Percentiles rank a stretch among this genome's conserved stretches.
These are phyloP conservation scores for Solanum paucissectum DNA, from an alignment of 257 asterid species.

Conservation along the genomic window DNA sequence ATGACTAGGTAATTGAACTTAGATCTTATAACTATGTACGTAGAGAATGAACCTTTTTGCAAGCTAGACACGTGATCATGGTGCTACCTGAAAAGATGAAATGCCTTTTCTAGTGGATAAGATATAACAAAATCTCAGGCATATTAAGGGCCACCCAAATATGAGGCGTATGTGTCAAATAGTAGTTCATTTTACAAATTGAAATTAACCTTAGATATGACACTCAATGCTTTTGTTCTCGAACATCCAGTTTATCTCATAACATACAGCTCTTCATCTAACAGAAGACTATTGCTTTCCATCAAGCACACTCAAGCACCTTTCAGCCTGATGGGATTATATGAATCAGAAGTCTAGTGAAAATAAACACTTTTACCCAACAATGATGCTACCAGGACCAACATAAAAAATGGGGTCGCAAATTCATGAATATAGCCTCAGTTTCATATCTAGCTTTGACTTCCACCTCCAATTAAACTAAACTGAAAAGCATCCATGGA, in stretches of 20 bases:
- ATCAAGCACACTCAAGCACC: not conserved
- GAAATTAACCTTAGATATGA: not conserved
- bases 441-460: not conserved
- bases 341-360: not conserved
- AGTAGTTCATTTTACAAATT: not conserved
- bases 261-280: not conserved
- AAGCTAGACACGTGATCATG: not conserved
- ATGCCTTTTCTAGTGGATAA: not conserved
- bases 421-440: not conserved
- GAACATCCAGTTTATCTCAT: not conserved
- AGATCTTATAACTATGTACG: not conserved
- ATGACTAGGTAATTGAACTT: not conserved
- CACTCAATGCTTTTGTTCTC: not conserved
- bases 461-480: not conserved
- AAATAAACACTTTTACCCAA: not conserved
- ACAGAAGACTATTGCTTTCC: not conserved
- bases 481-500: not conserved
- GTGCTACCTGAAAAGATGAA: not conserved
- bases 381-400: not conserved
- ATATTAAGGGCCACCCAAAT: not conserved
- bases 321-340: not conserved
- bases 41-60: not conserved
- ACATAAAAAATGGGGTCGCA: not conserved
- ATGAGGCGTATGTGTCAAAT: not conserved
- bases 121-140: not conserved